These are phyloP conservation scores for Aspergillus terreus DNA, from an alignment of 2,329 filamentous ascomycete genomes.

Conservation along the genomic window DNA sequence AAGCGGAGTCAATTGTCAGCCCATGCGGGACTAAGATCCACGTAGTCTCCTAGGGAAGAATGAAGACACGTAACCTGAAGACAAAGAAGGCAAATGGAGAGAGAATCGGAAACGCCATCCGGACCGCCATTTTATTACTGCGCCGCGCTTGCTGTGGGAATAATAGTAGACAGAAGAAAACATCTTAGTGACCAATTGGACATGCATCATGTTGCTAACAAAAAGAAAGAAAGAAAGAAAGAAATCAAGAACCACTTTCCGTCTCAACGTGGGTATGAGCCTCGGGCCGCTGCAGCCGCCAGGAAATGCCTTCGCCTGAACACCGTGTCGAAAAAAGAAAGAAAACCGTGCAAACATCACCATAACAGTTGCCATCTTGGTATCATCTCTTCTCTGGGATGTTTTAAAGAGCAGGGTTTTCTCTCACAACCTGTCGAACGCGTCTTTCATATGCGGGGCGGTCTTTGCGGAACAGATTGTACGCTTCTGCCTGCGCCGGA, in stretches of 20 bases:
- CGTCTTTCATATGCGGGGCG: constrained; percentile 81
- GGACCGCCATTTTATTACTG: neutral
- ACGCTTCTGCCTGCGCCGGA: constrained; percentile 93
- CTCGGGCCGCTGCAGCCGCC: neutral
- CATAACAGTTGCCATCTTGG: neutral
- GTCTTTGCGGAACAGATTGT: constrained; percentile 95
- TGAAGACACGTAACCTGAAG: neutral
- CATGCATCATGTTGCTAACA: neutral
- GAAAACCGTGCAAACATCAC: constrained; percentile 1
- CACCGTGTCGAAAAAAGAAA: constrained; percentile 13
- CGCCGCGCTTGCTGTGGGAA: neutral
- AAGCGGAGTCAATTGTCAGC: neutral
- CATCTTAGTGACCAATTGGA: neutral
- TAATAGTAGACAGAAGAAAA: neutral
- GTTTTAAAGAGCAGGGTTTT: constrained; percentile 72
- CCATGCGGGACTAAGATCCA: neutral
- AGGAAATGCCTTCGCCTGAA: neutral
- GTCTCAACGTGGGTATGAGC: neutral
- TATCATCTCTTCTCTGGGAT: too few species aligned
- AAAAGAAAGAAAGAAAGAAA: too few species aligned
- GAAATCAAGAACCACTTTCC: neutral
- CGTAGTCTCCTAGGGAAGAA: too few species aligned
- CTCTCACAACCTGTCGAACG: constrained; percentile 78
- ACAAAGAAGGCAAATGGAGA: neutral
- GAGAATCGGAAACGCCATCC: neutral